Evolutionary conservation across 371 early-diverging fungal species (phyloP).

Genomic region (Synchytrium microbalum): DNA sequence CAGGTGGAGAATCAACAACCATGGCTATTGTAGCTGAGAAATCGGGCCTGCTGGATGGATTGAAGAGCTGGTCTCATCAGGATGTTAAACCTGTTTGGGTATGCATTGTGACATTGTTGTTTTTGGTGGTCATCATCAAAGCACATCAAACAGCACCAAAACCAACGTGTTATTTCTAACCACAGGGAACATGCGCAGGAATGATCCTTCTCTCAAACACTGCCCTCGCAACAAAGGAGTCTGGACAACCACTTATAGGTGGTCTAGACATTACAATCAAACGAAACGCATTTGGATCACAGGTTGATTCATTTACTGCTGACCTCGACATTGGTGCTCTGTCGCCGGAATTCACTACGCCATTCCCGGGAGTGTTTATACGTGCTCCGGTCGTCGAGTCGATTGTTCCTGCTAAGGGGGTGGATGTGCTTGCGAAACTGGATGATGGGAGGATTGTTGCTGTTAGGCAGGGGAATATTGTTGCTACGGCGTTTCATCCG

Average conservation of each 20-base stretch:
- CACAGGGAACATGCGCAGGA: conserved; percentile 88
- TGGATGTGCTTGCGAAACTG: conserved; percentile 13
- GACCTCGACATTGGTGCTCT: conserved; percentile 56
- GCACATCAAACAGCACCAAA: conserved; percentile 8
- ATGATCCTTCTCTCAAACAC: conserved; percentile 82
- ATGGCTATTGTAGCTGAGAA: conserved; percentile 87
- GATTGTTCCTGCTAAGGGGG: conserved; percentile 15
- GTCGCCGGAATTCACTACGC: conserved; percentile 20
- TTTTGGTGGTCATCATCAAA: conserved; percentile 11
- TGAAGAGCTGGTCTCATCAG: conserved; percentile 57
- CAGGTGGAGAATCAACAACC: conserved; percentile 92
- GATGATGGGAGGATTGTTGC: conserved; percentile 66
- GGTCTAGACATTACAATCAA: conserved; percentile 75
- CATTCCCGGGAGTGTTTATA: conserved; percentile 85
- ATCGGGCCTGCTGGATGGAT: conserved; percentile 62
- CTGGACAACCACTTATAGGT: conserved; percentile 77
- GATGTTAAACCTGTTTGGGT: conserved; percentile 72
- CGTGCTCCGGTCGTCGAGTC: conserved; percentile 87
- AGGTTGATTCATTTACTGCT: conserved; percentile 78
- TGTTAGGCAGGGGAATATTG: conserved; percentile 72
- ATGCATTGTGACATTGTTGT: conserved; percentile 15
- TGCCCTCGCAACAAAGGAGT: conserved; percentile 66
- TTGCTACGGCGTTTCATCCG: conserved; percentile 93
- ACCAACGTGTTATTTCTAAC: background rate
- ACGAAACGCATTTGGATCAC: conserved; percentile 90